Evolutionary conservation across 768 basidiomycete species (phyloP).

Genomic region (Hypsizygus marmoreus): DNA sequence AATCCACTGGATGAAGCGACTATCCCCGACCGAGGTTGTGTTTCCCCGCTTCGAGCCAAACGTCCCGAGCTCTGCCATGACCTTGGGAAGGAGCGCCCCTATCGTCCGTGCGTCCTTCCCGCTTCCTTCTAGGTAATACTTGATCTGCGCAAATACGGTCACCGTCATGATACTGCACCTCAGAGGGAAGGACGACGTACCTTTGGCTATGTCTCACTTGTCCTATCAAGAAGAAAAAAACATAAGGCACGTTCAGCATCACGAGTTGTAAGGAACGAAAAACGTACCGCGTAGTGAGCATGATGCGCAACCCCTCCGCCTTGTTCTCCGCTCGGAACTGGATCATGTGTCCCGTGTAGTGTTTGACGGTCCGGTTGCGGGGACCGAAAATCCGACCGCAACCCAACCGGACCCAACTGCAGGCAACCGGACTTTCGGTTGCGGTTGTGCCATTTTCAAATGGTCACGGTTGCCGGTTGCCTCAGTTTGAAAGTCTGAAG

Average conservation of each 20-base stretch:
- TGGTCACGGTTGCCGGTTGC: too few relatives aligned
- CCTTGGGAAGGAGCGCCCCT: constrained; percentile 46
- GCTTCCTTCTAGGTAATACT: constrained; percentile 85
- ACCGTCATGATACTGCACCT: constrained; percentile 14
- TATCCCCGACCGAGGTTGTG: constrained; percentile 19
- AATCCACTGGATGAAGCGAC: background rate
- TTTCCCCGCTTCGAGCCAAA: constrained; percentile 71
- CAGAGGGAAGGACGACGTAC: constrained; percentile 34
- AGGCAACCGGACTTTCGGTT: too few relatives aligned
- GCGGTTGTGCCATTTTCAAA: too few relatives aligned
- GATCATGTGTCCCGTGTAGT: constrained; percentile 91
- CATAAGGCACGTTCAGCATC: too few relatives aligned
- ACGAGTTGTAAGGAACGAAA: background rate
- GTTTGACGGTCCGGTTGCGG: too few relatives aligned
- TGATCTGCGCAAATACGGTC: constrained; percentile 59
- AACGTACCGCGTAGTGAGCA: constrained; percentile 69
- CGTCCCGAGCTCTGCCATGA: constrained; percentile 61
- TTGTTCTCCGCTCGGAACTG: constrained; percentile 63
- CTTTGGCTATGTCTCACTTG: constrained; percentile 92
- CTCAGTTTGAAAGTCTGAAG: too few relatives aligned
- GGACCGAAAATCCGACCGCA: too few relatives aligned
- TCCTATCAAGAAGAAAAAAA: too few relatives aligned
- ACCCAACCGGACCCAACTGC: too few relatives aligned
- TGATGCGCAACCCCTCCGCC: constrained; percentile 47
- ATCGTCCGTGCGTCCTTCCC: constrained; percentile 56